Evolutionary conservation across 2,329 filamentous ascomycete species (phyloP).

Genomic region (Aschersonia sp.): DNA sequence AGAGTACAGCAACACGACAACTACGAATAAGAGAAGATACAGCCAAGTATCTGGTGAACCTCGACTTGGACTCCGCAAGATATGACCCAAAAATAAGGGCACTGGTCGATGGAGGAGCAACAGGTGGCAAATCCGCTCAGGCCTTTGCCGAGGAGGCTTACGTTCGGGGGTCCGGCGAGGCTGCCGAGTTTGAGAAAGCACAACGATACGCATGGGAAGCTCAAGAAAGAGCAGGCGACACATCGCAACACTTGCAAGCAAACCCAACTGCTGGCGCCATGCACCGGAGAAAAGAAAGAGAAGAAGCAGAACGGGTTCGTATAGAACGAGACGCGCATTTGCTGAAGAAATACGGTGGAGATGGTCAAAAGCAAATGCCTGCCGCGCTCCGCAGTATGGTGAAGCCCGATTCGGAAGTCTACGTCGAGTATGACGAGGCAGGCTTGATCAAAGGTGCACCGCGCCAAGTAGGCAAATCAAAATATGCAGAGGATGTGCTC

Average conservation of each 20-base stretch:
- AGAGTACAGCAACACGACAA: conserved; percentile 81
- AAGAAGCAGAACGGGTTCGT: conserved; percentile 57
- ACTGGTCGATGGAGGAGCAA: conserved; percentile 75
- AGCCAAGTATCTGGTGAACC: conserved; percentile 87
- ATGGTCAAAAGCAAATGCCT: conserved; percentile 39
- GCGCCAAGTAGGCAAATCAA: conserved; percentile 65
- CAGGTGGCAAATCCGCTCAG: conserved; percentile 63
- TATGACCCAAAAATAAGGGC: conserved; percentile 94
- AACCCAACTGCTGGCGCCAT: conserved; percentile 91
- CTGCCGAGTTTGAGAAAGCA: conserved; percentile 80
- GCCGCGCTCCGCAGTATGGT: conserved; percentile 50
- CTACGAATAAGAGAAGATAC: conserved; percentile 90
- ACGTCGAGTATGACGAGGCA: conserved; percentile 87
- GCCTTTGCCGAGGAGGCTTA: conserved; percentile 90
- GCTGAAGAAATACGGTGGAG: conserved; percentile 69
- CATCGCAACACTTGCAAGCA: conserved; percentile 79
- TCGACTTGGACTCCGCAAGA: conserved; percentile 91
- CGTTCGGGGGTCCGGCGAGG: conserved; percentile 76
- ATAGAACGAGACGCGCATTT: conserved; percentile 55
- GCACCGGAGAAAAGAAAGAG: conserved; percentile 62
- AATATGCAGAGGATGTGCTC: conserved; percentile 78
- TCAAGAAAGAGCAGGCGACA: conserved; percentile 68
- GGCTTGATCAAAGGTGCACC: conserved; percentile 82
- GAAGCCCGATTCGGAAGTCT: conserved; percentile 69
- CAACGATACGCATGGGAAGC: conserved; percentile 91